Evolutionary conservation across 495 filamentous ascomycete genomes (phyloP), one percentile per base, ranked within the genome.

Genomic region (Tuber borchii): DNA sequence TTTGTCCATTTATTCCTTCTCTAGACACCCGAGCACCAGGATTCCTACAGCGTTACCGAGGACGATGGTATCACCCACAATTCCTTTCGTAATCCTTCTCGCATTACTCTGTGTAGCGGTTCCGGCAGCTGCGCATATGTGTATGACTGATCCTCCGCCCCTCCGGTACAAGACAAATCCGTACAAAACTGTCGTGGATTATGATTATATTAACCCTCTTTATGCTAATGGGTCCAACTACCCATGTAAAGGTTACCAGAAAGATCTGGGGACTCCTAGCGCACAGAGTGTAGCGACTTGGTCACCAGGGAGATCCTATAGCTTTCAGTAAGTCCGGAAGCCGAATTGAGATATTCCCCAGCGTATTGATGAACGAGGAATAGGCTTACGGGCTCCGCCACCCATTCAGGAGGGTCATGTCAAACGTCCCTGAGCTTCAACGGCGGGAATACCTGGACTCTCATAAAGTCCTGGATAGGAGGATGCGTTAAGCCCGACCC

Each of bases 361-460:
- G 22, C 17, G 70, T n/a, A 71, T 45, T 71, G 34, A 40, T 42
- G 20, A 45, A 16, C 34, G 10, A 22, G 12, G 22, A 69, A 42
- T 12, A 82, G 81, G 40, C 75, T 83, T 48, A 75, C 45, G 70
- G 85, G 84, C 19, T 78, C 75, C 31, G 88, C 90, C 4, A 86
- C 86, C 39, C 90, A 92, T 80, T 85, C 84, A 69, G 90, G 90
- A 34, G 90, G 90, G 1, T 90, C 89, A 8, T 92, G 90, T 82
- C 90, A 92, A 76, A 84, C 91, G 61, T 83, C 86, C 39, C 82
- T 92, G 69, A 90, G 90, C 34, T 88, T 87, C 71, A 90, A 91
- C 80, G 83, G 85, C 73, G 85, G 87, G 39, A 84, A 85, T 76
- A 85, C 85, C 14, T 91, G 87, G 83, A 86, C 87, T 73, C 90